phyloP scores from a whole-genome alignment of 2,329 filamentous ascomycete genomes.

The Ceratocystis huliohia region DNA sequence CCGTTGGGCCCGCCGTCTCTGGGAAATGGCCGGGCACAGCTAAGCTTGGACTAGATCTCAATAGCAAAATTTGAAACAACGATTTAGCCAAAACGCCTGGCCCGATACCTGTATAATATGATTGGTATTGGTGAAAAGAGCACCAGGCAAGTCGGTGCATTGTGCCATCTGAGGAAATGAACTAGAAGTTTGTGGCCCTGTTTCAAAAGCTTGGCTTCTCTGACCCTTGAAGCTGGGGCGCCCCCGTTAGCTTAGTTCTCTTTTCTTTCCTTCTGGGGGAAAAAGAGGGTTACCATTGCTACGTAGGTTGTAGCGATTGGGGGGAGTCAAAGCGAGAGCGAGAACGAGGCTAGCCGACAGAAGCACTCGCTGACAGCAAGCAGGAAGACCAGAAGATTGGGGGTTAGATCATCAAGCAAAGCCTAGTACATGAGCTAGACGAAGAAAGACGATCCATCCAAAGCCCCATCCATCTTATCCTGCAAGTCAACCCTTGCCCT shows the following conservation, averaged over 20 bases:
- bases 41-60: neutral
- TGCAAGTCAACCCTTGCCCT: neutral
- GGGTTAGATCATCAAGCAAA: neutral
- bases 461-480: neutral
- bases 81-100: neutral
- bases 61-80: neutral
- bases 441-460: neutral
- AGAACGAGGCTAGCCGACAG: neutral
- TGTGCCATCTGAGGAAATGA: constrained; percentile 9
- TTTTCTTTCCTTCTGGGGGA: neutral
- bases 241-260: no score
- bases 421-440: neutral
- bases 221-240: neutral
- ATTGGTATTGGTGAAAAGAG: neutral
- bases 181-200: constrained; percentile 9
- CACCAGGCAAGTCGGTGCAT: neutral
- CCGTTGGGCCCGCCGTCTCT: no score
- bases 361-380: neutral
- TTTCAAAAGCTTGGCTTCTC: constrained; percentile 6
- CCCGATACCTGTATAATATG: neutral
- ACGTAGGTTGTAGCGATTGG: neutral
- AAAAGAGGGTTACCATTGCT: neutral
- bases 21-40: neutral
- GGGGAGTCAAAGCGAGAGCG: neutral
- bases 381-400: neutral